phyloP scores from a whole-genome alignment of 2,329 filamentous ascomycete genomes.

The Clarireedia paspali region DNA sequence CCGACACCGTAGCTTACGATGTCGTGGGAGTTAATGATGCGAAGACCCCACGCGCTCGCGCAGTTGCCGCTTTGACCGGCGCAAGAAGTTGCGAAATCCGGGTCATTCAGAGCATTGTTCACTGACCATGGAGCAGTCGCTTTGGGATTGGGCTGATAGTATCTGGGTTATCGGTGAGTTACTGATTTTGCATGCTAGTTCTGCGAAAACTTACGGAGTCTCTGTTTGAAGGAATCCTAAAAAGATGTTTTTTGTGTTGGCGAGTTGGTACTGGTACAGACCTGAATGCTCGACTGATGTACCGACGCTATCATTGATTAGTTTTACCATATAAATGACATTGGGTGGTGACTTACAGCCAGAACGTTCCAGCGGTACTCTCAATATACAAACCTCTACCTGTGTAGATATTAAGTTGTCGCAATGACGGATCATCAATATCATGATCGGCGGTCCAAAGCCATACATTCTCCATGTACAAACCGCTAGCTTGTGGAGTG shows the following conservation, averaged over 20 bases:
- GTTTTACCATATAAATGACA: constrained; percentile 50
- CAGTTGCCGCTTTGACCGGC: constrained; percentile 34
- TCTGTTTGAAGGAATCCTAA: constrained; percentile 23
- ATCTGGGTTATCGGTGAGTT: constrained; percentile 28
- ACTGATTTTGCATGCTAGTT: too few relatives aligned
- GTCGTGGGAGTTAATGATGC: constrained; percentile 44
- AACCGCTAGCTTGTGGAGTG: constrained; percentile 33
- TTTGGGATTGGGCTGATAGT: constrained; percentile 59
- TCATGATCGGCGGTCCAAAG: constrained; percentile 40
- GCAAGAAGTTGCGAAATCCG: constrained; percentile 39
- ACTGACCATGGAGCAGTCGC: constrained; percentile 54
- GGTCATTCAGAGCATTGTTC: constrained; percentile 36
- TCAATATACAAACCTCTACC: constrained; percentile 34
- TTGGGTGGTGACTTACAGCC: constrained; percentile 37
- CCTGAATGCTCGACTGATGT: constrained; percentile 44
- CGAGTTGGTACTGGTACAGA: constrained; percentile 46
- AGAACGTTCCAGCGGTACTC: constrained; percentile 36
- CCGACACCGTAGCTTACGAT: constrained; percentile 46
- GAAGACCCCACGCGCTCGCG: constrained; percentile 57
- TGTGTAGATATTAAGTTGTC: constrained; percentile 45
- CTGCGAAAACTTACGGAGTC: constrained; percentile 29
- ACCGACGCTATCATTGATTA: constrained; percentile 56
- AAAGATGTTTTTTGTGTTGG: constrained; percentile 26
- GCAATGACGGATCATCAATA: constrained; percentile 34
- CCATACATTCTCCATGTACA: constrained; percentile 43